Conservation (phyloP, 192 early-diverging fungal species). For the Allomyces macrogynus region DNA sequence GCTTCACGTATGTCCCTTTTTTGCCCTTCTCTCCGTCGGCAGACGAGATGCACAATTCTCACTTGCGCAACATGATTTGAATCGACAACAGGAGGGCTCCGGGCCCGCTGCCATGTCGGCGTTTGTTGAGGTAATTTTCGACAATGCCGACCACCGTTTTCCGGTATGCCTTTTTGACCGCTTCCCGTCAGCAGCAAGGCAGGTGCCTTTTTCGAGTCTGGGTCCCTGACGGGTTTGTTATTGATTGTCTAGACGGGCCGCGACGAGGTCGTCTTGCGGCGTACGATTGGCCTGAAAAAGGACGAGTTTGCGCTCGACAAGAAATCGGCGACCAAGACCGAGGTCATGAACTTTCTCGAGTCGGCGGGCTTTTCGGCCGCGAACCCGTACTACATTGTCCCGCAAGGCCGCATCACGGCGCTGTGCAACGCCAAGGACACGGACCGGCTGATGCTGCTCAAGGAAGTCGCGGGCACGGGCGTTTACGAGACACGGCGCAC, state of each 20-base stretch:
- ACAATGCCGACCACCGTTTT: constrained; percentile 88
- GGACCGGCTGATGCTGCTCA: constrained; percentile 73
- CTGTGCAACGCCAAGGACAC: constrained; percentile 85
- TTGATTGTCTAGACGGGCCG: constrained; percentile 48
- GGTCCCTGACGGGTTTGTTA: not conserved
- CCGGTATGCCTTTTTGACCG: constrained; percentile 21
- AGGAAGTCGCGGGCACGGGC: constrained; percentile 93
- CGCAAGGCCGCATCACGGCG: constrained; percentile 75
- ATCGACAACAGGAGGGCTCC: constrained; percentile 49
- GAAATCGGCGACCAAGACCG: constrained; percentile 71
- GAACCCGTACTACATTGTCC: constrained; percentile 98
- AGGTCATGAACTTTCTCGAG: constrained; percentile 85
- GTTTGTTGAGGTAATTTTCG: constrained; percentile 88
- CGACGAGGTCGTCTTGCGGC: constrained; percentile 67
- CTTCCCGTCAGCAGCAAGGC: too few species aligned
- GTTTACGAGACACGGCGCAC: constrained; percentile 82
- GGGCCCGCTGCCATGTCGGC: constrained; percentile 85
- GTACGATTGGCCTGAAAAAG: constrained; percentile 90
- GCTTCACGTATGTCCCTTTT: constrained; percentile 48
- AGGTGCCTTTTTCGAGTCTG: not conserved
- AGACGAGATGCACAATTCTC: constrained; percentile 4
- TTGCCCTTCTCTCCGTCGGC: not conserved
- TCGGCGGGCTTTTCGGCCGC: constrained; percentile 87
- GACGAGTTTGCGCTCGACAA: constrained; percentile 96
- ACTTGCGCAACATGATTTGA: constrained; percentile 2